phyloP scores from a whole-genome alignment of 2,329 filamentous ascomycete species.

The Fusarium clavum region DNA sequence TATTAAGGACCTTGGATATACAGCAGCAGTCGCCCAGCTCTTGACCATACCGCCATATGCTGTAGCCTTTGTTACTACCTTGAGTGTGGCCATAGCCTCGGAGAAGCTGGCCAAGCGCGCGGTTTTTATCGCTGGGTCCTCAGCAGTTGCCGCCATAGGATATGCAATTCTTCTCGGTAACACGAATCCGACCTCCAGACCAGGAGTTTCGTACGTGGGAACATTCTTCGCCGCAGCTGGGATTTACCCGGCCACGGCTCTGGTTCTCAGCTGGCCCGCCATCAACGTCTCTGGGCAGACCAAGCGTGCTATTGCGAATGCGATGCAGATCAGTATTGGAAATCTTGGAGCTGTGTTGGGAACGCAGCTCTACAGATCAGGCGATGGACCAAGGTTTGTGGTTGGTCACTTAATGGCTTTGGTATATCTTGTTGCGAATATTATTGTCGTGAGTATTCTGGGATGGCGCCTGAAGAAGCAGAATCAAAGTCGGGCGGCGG shows the following conservation, averaged over 20 bases:
- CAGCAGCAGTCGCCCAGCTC: constrained; percentile 64
- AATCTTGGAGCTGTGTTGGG: constrained; percentile 76
- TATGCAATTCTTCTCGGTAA: constrained; percentile 71
- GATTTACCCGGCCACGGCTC: constrained; percentile 73
- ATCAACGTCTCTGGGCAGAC: constrained; percentile 79
- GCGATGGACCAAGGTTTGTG: constrained; percentile 71
- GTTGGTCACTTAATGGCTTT: constrained; percentile 75
- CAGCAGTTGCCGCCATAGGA: constrained; percentile 68
- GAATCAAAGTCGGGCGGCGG: constrained; percentile 64
- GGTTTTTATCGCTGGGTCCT: constrained; percentile 71
- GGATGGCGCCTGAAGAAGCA: constrained; percentile 67
- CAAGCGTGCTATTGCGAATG: constrained; percentile 75
- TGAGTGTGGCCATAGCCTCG: constrained; percentile 68
- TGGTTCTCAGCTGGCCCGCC: constrained; percentile 76
- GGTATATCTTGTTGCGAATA: constrained; percentile 70
- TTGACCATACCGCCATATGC: constrained; percentile 74
- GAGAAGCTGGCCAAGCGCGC: constrained; percentile 69
- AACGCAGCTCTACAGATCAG: constrained; percentile 73
- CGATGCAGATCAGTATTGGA: constrained; percentile 78
- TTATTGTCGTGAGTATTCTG: constrained; percentile 63
- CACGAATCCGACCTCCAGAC: constrained; percentile 56
- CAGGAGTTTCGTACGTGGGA: constrained; percentile 69
- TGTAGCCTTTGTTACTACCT: constrained; percentile 69
- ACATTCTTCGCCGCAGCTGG: constrained; percentile 74
- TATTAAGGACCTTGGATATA: constrained; percentile 65